Base-by-base conservation (phyloP, 257 asterid species). In the Craterostigma plantagineum region DNA sequence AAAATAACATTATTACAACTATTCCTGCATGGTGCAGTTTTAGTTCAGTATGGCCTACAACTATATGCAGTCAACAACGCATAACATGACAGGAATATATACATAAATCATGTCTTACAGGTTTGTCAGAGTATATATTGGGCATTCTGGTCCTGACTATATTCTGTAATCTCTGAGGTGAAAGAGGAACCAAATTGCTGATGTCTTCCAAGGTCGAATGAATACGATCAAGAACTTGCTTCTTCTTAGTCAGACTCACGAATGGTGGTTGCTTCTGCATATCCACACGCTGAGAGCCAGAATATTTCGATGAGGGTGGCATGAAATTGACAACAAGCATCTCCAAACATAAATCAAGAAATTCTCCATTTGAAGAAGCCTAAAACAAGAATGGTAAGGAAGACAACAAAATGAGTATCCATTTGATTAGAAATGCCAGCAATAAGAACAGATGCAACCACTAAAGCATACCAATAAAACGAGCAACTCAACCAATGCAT, bases 301-400 rank as follows among this genome's bases (percentile, higher is more conserved):
- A 50, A 23, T 44, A 14, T 35, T 59, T 51, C 42, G 46, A 14
- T 15, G 45, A 7, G 0, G 77, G 99, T 0, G 99, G 95, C 56
- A 56, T 45, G 69, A 90, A 90, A 71, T 90, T 83, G 54, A 58
- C 34, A 14, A 90, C 91, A 45, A 90, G 91, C 81, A 66, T 65
- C 38, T 72, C 80, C 80, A 90, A 67, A 71, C 95, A 90, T 57
- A 72, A 54, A 53, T 90, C 94, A 37, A 83, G 52, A 64, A 55
- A 67, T 23, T 65, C 67, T 40, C 92, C 94, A 56, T 63, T 69
- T 41, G 91, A 68, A 48, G 91, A 66, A 65, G 95, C 95, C 99
- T 51, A 48, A 51, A 44, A 14, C 13, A 45, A 34, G 36, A 8
- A 42, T 11, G 12, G 38, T 30, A 55, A 17, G 8, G 0, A 27